Conservation (phyloP, 257 asterid genomes). For the Phtheirospermum japonicum region DNA sequence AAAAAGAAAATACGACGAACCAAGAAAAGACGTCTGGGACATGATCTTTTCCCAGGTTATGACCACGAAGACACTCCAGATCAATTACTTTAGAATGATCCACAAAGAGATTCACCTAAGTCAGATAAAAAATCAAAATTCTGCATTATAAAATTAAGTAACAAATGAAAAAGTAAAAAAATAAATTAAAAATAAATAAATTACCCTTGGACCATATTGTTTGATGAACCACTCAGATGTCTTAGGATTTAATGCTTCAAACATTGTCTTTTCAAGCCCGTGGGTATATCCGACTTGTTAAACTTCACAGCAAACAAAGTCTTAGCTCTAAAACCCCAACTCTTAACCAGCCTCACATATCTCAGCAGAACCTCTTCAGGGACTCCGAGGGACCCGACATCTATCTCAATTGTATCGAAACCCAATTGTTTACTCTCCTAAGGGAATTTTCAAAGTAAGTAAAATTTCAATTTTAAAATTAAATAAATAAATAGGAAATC, state of each 20-base stretch:
- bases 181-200: too few species aligned
- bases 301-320: conserved; percentile 78
- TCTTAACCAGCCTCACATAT: conserved; percentile 85
- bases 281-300: conserved; percentile 75
- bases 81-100: conserved; percentile 93
- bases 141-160: too few species aligned
- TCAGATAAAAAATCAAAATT: conserved; percentile 52
- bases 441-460: neutral
- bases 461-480: too few species aligned
- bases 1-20: conserved; percentile 54
- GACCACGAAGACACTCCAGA: conserved; percentile 89
- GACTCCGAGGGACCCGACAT: too few species aligned
- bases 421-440: conserved; percentile 92
- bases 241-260: too few species aligned
- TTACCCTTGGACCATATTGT: too few species aligned
- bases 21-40: conserved; percentile 76
- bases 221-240: too few species aligned
- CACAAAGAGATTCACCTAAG: conserved; percentile 82
- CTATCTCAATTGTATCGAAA: conserved; percentile 81
- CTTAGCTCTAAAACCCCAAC: conserved; percentile 74
- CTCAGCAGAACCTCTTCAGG: conserved; percentile 86
- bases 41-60: conserved; percentile 73
- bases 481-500: too few species aligned
- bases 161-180: too few species aligned
- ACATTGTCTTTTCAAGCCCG: conserved; percentile 86